Evolutionary conservation across 345 rosid species (phyloP), one percentile per base, ranked within the genome.

Genomic region (Salix purpurea): DNA sequence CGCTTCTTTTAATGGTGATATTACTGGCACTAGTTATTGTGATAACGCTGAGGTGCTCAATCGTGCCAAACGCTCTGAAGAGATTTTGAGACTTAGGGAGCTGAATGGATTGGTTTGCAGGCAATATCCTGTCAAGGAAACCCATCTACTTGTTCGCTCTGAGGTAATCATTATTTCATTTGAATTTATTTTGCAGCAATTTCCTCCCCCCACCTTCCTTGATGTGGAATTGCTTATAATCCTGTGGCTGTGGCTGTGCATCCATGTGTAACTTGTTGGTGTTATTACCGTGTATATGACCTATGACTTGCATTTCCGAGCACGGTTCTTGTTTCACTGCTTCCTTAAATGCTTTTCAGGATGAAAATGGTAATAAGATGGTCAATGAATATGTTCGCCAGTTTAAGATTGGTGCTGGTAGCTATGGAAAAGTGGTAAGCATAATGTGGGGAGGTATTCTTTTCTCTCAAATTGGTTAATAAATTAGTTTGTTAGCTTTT

Each of bases 351-450:
- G 71, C 58, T 58, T 81, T 84, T 62, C 84, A 96, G 99, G 97
- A 96, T 89, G 97, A 96, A 76, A 76, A 92, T 80, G 99, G 99
- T 76, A 89, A 86, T 74, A 96, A 93, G 86, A 90, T 81, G 86
- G 82, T 96, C 82, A 93, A 96, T 84, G 96, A 90, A 87, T 93
- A 93, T 86, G 96, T 93, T 73, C 90, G 91, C 0, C 92, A 81
- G 77, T 69, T 24, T 73, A 96, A 90, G 89, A 94, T 96, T 86
- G 99, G 98, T 83, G 82, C 97, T 28, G 99, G 98, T 71, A 96
- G 97, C 90, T 96, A 96, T 82, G 99, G 99, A 21, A 96, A 96
- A 96, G 99, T 96, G 95, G 99, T 96, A 89, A 84, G 94, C 76
- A 67, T 69, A 36, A 40, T 52, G 61, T 18, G 77, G 68, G 61